A percentile compares a stretch with the other conserved stretches of the same genome.
phyloP scores from a whole-genome alignment of 768 basidiomycete genomes.

The Tulasnella sp. region DNA sequence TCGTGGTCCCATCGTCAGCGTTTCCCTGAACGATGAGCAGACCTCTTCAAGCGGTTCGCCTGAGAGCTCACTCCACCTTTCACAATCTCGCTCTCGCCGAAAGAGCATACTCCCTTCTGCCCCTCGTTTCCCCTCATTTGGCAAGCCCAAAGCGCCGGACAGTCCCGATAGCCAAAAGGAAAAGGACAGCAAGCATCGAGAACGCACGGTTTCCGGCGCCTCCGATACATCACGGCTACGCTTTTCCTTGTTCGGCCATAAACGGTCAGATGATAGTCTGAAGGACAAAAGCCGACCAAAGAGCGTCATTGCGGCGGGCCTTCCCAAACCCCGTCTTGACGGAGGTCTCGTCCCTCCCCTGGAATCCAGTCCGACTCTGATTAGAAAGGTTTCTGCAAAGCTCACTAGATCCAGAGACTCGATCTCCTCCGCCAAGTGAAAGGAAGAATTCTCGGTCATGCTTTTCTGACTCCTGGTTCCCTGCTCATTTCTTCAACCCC shows the following conservation, averaged over 20 bases:
- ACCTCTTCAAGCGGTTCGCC: neutral
- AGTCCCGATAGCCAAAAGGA: neutral
- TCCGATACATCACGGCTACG: neutral
- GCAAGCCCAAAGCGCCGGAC: neutral
- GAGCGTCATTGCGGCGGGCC: neutral
- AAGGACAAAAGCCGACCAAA: neutral
- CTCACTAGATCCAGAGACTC: neutral
- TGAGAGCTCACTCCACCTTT: neutral
- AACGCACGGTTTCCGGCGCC: neutral
- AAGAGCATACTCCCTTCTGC: neutral
- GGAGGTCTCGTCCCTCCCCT: neutral
- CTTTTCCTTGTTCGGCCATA: neutral
- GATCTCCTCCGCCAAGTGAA: neutral
- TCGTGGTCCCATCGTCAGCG: neutral
- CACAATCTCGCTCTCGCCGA: neutral
- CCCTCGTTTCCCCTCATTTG: neutral
- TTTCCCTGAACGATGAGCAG: slow-evolving; percentile 3
- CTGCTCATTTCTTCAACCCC: neutral
- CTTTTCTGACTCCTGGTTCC: neutral
- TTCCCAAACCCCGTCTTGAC: neutral
- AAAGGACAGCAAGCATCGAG: neutral
- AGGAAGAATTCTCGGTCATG: neutral
- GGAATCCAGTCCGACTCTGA: neutral
- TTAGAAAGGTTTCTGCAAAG: neutral
- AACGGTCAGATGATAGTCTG: neutral